Base-by-base conservation (phyloP, 352 stramenopile species). In the Phytophthora meadii region DNA sequence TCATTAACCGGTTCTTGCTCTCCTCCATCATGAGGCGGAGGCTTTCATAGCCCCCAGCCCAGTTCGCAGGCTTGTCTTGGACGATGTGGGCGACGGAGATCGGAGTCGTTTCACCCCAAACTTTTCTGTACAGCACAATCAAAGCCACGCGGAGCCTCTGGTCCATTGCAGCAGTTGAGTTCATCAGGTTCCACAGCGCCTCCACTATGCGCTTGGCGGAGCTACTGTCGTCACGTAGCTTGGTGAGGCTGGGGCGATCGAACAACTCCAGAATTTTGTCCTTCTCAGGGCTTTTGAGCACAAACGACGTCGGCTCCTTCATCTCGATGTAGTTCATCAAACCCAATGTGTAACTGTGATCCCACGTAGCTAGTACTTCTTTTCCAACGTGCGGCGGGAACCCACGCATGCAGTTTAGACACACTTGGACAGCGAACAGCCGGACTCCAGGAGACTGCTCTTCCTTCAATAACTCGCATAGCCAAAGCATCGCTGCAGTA, bases 1-100 rank as follows among this genome's bases (percentile, higher is more conserved):
- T 69, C 27, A 85, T 34, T 49, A 76, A 51, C 4, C 81, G 79
- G 55, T 76, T 89, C 76, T 89, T 92, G 70, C 79, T 95, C 37
- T 93, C 84, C 53, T 95, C 88, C 80, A 95, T 94, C 70, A 95
- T 87, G 12, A 85, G 50, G 7, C 88, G 84, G 53, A 95, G 68
- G 34, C 81, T 92, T 53, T 94, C 86, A 47, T 92, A 95, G 25
- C 88, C 86, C 11, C 88, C 86, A 0, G 88, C 86, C 82, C 84
- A 95, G 57, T 93, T 84, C 19, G 70, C 63, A 4, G 77, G 63
- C 42, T 95, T 95, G 30, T 95, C 86, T 42, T 92, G 82, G 44
- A 94, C 88, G 1, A 84, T 93, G 67, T 94, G 86, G 5, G 84
- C 86, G 14, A 95, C 77, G 1, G 85, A 78, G 36, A 93, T 84